Conservation (phyloP, 2,329 filamentous ascomycete species). For the Monilinia fructigena region DNA sequence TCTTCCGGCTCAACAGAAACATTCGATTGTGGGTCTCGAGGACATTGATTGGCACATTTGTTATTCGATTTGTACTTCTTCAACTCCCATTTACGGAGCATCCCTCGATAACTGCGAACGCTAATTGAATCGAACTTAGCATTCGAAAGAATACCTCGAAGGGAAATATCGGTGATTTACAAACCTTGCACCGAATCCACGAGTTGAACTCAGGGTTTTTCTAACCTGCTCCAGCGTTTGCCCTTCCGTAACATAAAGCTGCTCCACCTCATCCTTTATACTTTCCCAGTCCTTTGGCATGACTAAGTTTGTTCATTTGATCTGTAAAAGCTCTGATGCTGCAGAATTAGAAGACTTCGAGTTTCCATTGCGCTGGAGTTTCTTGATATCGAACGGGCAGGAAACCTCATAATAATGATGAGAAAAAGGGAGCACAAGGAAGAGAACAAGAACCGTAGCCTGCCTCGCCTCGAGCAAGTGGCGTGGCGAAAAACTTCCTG, state of each 20-base stretch:
- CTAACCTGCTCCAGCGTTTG: conserved; percentile 27
- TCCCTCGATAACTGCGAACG: conserved; percentile 26
- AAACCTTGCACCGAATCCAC: conserved; percentile 30
- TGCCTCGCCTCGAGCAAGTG: conserved; percentile 18
- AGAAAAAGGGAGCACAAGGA: background rate
- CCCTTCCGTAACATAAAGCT: conserved; percentile 27
- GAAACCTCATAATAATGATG: background rate
- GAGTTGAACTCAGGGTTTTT: conserved; percentile 22
- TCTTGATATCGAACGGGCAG: background rate
- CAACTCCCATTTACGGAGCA: conserved; percentile 24
- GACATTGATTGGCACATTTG: conserved; percentile 4
- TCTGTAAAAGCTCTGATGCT: conserved; percentile 2
- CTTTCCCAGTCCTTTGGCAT: conserved; percentile 30
- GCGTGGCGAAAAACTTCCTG: conserved; percentile 9
- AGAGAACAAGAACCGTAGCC: conserved; percentile 4
- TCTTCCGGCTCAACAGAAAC: conserved; percentile 9
- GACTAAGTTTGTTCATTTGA: conserved; percentile 11
- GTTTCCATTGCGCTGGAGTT: conserved; percentile 11
- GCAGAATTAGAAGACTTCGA: background rate
- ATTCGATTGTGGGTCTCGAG: conserved; percentile 11
- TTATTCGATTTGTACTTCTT: conserved; percentile 24
- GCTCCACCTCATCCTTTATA: conserved; percentile 28
- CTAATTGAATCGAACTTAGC: conserved; percentile 11
- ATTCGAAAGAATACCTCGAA: background rate
- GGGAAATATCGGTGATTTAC: background rate